Conservation (phyloP, 2,329 filamentous ascomycete genomes). For the Raffaelea ambrosiae region DNA sequence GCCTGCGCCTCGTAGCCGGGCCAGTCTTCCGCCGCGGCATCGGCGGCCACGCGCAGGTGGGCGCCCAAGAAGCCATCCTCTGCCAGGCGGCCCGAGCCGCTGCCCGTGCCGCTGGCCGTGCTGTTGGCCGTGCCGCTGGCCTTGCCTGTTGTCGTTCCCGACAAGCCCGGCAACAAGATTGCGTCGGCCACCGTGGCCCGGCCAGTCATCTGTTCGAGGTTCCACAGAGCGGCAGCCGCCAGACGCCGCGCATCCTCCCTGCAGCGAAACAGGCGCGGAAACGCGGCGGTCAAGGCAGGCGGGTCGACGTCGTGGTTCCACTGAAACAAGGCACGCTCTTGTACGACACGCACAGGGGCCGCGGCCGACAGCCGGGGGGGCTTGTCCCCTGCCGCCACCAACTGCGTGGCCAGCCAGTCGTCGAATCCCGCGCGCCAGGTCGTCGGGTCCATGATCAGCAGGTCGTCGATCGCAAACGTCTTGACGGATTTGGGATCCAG, state of each 20-base stretch:
- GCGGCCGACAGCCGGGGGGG: no score
- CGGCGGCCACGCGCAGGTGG: constrained; percentile 26
- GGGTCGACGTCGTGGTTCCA: constrained; percentile 9
- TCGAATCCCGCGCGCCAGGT: constrained; percentile 9
- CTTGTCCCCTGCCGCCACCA: background rate
- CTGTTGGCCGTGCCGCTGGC: constrained; percentile 1
- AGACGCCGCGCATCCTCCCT: constrained; percentile 8
- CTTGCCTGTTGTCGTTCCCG: background rate
- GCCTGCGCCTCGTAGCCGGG: constrained; percentile 27
- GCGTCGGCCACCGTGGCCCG: constrained; percentile 16
- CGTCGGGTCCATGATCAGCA: constrained; percentile 6
- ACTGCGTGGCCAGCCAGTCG: constrained; percentile 2
- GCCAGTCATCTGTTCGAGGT: constrained; percentile 16
- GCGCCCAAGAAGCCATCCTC: constrained; percentile 25
- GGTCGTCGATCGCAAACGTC: no score
- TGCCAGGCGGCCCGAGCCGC: constrained; percentile 13
- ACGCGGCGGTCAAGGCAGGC: constrained; percentile 1
- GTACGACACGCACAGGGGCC: constrained; percentile 11
- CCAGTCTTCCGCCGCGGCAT: constrained; percentile 23
- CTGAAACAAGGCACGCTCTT: constrained; percentile 15
- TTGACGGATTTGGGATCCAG: no score
- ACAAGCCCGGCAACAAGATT: background rate
- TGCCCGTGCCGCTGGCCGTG: constrained; percentile 3
- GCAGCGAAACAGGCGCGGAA: constrained; percentile 3
- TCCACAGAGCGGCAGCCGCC: constrained; percentile 22